These are phyloP conservation scores for Globisporangium cystogenes DNA, from an alignment of 352 stramenopile species.

Conservation along the genomic window DNA sequence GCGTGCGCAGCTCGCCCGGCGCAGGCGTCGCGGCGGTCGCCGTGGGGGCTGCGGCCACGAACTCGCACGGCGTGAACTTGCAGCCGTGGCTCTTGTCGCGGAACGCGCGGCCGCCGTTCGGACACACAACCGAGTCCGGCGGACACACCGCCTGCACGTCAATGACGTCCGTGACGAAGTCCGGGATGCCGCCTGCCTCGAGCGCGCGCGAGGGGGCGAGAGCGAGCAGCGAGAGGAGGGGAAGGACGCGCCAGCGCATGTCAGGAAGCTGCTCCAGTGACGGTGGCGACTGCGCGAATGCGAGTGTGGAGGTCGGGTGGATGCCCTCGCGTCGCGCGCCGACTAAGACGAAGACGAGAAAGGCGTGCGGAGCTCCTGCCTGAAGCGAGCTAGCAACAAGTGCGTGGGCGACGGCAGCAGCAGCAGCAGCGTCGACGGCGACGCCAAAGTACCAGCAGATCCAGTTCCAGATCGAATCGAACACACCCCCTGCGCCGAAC, in stretches of 20 bases:
- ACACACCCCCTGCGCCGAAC: not conserved
- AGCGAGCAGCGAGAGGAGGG: not conserved
- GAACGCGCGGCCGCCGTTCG: constrained; percentile 29
- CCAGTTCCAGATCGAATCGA: no score
- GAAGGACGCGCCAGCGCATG: not conserved
- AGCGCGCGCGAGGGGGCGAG: not conserved
- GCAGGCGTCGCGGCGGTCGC: not conserved
- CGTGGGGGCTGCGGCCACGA: constrained; percentile 15
- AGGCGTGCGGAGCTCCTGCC: no score
- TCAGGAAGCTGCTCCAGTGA: no score
- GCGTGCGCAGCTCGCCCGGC: constrained; percentile 11
- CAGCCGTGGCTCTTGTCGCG: constrained; percentile 30
- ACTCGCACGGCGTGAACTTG: constrained; percentile 36
- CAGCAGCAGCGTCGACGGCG: no score
- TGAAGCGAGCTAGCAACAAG: not conserved
- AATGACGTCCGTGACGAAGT: constrained; percentile 19
- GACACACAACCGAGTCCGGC: constrained; percentile 30
- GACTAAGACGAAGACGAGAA: not conserved
- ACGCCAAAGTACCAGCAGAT: not conserved
- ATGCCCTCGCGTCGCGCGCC: no score
- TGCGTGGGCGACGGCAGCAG: no score
- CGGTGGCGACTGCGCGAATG: not conserved
- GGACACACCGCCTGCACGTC: constrained; percentile 24
- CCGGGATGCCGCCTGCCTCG: not conserved
- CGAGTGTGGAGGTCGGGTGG: no score